Percentiles rank a stretch among this genome's conserved stretches.
These are phyloP conservation scores for Oenanthe sinensis DNA, from an alignment of 129 eudicot species.

Conservation along the genomic window DNA sequence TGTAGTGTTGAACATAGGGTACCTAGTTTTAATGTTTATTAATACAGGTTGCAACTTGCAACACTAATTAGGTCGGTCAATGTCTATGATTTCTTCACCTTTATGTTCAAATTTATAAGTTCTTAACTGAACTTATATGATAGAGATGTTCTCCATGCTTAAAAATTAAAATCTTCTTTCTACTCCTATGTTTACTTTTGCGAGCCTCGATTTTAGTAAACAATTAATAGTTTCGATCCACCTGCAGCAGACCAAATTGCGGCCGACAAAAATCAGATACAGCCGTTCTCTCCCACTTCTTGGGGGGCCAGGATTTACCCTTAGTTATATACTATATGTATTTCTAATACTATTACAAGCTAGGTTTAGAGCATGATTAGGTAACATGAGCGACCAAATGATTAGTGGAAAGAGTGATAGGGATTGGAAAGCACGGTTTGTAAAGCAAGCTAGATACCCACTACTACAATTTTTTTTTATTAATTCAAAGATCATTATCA, in stretches of 20 bases:
- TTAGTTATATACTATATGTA: neutral
- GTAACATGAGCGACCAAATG: constrained; percentile 69
- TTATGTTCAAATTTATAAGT: neutral
- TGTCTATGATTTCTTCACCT: neutral
- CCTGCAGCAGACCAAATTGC: constrained; percentile 19
- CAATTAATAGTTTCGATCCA: neutral
- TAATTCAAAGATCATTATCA: neutral
- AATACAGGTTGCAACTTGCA: no score
- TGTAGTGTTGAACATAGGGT: no score
- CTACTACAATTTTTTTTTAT: neutral
- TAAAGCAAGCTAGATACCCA: constrained; percentile 54
- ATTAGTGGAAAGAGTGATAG: constrained; percentile 31
- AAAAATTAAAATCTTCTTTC: neutral
- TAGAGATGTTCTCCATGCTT: neutral
- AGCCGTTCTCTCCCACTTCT: constrained; percentile 52
- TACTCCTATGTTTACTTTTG: neutral
- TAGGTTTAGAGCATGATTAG: constrained; percentile 50
- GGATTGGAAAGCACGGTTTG: constrained; percentile 24
- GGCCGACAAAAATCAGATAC: constrained; percentile 41
- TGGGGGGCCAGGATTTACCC: constrained; percentile 22
- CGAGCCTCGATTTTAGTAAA: neutral
- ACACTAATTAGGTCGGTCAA: neutral
- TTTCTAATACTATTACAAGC: constrained; percentile 2
- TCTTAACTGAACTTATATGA: neutral
- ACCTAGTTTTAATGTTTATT: no score